Evolutionary conservation across 2,329 filamentous ascomycete genomes (phyloP).

Genomic region (Chrysoporthe deuterocubensis): DNA sequence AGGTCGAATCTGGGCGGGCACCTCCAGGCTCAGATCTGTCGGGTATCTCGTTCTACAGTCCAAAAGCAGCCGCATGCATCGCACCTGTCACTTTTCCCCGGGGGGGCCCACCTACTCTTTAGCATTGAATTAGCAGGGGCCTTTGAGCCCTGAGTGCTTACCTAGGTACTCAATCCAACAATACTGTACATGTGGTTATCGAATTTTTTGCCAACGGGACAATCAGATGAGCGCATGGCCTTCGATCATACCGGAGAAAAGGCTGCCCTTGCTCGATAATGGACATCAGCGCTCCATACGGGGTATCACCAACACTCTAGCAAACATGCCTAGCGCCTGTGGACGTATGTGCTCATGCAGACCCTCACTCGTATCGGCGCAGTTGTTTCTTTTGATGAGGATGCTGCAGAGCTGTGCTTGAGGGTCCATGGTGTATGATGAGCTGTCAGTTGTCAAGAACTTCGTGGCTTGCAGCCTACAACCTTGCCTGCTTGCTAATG

Average conservation of each 20-base stretch:
- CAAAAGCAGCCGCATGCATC: constrained; percentile 4
- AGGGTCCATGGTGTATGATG: constrained; percentile 5
- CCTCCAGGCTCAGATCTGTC: constrained; percentile 1
- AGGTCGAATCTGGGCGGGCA: background rate
- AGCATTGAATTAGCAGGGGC: constrained; percentile 12
- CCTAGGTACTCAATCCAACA: too few relatives aligned
- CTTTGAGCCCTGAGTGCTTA: background rate
- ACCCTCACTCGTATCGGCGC: background rate
- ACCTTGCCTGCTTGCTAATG: constrained; percentile 12
- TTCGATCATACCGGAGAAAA: background rate
- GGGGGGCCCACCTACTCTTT: constrained; percentile 11
- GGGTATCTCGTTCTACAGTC: background rate
- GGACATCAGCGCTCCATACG: background rate
- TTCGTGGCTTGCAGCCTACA: constrained; percentile 24
- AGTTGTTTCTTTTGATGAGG: constrained; percentile 3
- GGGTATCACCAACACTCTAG: background rate
- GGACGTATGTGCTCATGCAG: background rate
- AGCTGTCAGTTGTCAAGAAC: constrained; percentile 21
- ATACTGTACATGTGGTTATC: background rate
- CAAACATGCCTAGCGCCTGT: background rate
- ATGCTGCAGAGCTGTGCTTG: background rate
- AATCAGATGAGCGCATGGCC: background rate
- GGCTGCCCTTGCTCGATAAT: background rate
- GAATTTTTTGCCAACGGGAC: background rate
- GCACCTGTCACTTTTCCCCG: constrained; percentile 8